These are phyloP conservation scores for Coemansia sp. DNA, from an alignment of 192 early-diverging fungal species.

Conservation along the genomic window DNA sequence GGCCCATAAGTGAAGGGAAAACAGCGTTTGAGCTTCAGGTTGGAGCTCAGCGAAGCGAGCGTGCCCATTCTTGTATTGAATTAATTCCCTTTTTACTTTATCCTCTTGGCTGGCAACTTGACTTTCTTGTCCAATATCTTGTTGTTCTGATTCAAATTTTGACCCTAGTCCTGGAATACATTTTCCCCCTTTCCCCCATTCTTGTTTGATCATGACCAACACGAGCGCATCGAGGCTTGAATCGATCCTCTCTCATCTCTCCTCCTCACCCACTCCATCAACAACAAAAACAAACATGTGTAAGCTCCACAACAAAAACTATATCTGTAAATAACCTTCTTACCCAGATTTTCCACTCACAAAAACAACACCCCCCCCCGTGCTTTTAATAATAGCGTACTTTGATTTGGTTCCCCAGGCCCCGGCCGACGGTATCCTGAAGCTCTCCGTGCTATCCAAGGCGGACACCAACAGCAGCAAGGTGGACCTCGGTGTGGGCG, in stretches of 20 bases:
- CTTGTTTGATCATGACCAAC: neutral
- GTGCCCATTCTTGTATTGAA: no score
- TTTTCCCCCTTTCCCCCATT: no score
- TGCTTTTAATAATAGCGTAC: conserved; percentile 14
- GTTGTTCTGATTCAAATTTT: no score
- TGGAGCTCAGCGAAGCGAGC: no score
- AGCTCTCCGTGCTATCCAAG: conserved; percentile 79
- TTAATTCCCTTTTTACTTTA: no score
- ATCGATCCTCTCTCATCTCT: conserved; percentile 27
- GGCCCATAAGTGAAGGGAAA: no score
- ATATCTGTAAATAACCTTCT: no score
- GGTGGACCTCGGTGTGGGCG: conserved; percentile 95
- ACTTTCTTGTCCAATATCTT: no score
- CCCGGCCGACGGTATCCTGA: conserved; percentile 89
- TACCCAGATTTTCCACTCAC: no score
- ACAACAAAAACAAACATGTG: conserved; percentile 12
- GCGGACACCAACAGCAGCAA: conserved; percentile 76
- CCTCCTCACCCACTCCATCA: conserved; percentile 6
- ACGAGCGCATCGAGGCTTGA: conserved; percentile 3
- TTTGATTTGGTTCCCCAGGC: conserved; percentile 54
- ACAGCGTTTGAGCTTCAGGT: no score
- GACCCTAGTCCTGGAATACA: no score
- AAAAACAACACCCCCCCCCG: neutral
- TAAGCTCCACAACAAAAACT: conserved; percentile 10
- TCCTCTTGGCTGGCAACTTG: no score